These are phyloP conservation scores for Boletus sp. DNA, from an alignment of 768 basidiomycete species.

Conservation along the genomic window DNA sequence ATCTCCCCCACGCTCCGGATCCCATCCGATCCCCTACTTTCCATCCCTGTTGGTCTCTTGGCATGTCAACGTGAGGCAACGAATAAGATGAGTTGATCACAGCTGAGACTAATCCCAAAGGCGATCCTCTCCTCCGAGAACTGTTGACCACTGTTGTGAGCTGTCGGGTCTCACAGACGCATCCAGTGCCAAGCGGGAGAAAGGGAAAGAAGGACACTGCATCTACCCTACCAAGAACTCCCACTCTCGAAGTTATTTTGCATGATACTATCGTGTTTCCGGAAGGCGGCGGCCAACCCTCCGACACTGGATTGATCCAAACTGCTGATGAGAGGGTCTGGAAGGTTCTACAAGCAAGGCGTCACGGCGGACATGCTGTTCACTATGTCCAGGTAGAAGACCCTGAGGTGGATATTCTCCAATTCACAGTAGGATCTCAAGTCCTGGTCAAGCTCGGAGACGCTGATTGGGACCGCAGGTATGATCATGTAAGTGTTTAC, in stretches of 20 bases:
- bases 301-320: slow-evolving; percentile 63
- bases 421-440: slow-evolving; percentile 49
- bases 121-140: slow-evolving; percentile 65
- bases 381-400: slow-evolving; percentile 59
- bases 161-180: slow-evolving; percentile 46
- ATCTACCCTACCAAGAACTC: slow-evolving; percentile 41
- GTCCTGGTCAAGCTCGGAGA: slow-evolving; percentile 56
- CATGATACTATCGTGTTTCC: slow-evolving; percentile 82
- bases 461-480: slow-evolving; percentile 60
- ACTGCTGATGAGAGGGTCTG: slow-evolving; percentile 45
- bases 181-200: slow-evolving; percentile 41
- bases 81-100: slow-evolving; percentile 4
- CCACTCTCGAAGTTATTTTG: slow-evolving; percentile 63
- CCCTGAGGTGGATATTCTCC: slow-evolving; percentile 41
- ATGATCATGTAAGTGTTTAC: slow-evolving; percentile 61
- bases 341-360: slow-evolving; percentile 63
- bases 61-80: slow-evolving; percentile 67
- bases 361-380: slow-evolving; percentile 71
- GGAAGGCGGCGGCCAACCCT: slow-evolving; percentile 81
- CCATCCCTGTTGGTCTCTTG: slow-evolving; percentile 73
- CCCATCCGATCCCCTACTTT: slow-evolving; percentile 45
- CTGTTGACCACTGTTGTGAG: slow-evolving; percentile 58
- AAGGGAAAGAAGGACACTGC: slow-evolving; percentile 54
- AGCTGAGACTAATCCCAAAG: slow-evolving; percentile 34
- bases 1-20: slow-evolving; percentile 56